These are phyloP conservation scores for Neocucurbitaria cava DNA, from an alignment of 2,329 filamentous ascomycete genomes.

Conservation along the genomic window DNA sequence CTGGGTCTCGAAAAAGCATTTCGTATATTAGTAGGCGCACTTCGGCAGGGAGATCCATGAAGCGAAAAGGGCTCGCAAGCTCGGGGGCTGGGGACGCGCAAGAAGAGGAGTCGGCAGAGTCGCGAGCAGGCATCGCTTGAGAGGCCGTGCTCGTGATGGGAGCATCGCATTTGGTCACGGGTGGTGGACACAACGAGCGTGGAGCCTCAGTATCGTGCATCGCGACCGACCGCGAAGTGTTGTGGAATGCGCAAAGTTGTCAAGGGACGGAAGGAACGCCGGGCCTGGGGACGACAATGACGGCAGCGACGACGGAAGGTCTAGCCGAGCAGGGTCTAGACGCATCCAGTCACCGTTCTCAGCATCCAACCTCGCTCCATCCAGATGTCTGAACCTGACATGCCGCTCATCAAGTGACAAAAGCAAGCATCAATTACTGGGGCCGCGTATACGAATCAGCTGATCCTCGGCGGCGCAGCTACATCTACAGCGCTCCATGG, in stretches of 20 bases:
- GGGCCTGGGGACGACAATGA: background rate
- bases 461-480: too few species aligned
- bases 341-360: slow-evolving; percentile 1
- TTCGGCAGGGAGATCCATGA: background rate
- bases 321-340: background rate
- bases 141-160: background rate
- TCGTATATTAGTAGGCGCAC: background rate
- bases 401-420: background rate
- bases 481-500: slow-evolving; percentile 28
- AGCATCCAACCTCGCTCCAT: background rate
- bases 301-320: background rate
- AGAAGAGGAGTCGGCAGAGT: too few species aligned
- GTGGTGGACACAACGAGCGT: background rate
- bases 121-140: background rate
- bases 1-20: background rate
- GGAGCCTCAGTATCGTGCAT: background rate
- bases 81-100: background rate
- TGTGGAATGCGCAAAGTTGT: background rate
- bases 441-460: background rate
- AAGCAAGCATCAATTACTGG: background rate
- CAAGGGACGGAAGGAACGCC: background rate
- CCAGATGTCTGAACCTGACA: background rate
- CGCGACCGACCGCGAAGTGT: too few species aligned
- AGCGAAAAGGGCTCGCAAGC: background rate
- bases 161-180: background rate